Evolutionary conservation across 2,329 filamentous ascomycete genomes (phyloP).

Genomic region (Beauveria sp.): DNA sequence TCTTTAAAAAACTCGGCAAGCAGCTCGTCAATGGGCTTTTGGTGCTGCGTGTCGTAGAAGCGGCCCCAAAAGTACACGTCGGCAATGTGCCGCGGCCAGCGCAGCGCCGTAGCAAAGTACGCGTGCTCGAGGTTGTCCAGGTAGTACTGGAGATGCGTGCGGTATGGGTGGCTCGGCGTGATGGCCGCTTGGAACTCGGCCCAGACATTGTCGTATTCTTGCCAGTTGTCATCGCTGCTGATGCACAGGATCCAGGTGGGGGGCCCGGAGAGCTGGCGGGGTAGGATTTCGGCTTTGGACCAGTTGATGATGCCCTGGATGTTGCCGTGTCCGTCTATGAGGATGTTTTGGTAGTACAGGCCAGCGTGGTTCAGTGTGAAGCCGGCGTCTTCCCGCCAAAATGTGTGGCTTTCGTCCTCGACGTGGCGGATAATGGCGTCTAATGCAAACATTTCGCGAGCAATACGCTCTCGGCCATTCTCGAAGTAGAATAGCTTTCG

Average conservation of each 20-base stretch:
- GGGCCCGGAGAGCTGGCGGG: neutral
- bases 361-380: neutral
- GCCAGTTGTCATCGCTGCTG: neutral
- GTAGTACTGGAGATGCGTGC: neutral
- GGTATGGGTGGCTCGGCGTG: neutral
- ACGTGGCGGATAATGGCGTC: neutral
- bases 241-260: neutral
- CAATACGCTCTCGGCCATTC: neutral
- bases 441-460: neutral
- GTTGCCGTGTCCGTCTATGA: neutral
- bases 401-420: neutral
- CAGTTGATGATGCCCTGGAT: neutral
- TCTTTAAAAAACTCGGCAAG: neutral
- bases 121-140: neutral
- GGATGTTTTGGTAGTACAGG: neutral
- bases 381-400: neutral
- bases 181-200: neutral
- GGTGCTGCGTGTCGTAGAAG: neutral
- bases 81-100: neutral
- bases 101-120: neutral
- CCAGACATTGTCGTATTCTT: neutral
- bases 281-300: neutral
- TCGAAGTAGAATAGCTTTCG: neutral
- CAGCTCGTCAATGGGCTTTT: neutral
- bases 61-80: neutral